Evolutionary conservation across 306 rosid genomes (phyloP).

Genomic region (Medicago ruthenica): DNA sequence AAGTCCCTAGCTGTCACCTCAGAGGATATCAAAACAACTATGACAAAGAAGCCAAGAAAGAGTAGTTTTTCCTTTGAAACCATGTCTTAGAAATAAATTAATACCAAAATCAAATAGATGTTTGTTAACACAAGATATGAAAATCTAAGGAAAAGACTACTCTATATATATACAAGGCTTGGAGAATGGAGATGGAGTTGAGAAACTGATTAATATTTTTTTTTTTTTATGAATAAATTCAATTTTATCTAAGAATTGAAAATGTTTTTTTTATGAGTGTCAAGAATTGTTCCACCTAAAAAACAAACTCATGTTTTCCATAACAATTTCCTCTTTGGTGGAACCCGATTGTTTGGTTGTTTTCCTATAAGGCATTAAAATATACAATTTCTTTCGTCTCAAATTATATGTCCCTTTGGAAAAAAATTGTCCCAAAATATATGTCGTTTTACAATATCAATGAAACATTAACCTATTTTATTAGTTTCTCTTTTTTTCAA

Average conservation of each 20-base stretch:
- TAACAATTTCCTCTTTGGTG: too few relatives aligned
- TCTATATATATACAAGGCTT: not conserved
- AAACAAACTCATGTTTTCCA: too few relatives aligned
- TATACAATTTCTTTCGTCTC: too few relatives aligned
- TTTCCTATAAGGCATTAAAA: too few relatives aligned
- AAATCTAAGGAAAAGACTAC: not conserved
- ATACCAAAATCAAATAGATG: not conserved
- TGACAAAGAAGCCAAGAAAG: not conserved
- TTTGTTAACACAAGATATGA: not conserved
- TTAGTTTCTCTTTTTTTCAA: too few relatives aligned
- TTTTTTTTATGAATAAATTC: not conserved
- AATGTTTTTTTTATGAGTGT: too few relatives aligned
- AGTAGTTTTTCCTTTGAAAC: not conserved
- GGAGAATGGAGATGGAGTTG: not conserved
- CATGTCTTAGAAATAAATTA: not conserved
- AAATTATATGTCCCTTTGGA: too few relatives aligned
- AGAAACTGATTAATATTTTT: not conserved
- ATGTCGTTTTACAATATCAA: too few relatives aligned
- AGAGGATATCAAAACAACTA: not conserved
- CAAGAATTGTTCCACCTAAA: too few relatives aligned
- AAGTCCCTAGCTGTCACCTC: not conserved
- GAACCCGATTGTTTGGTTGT: too few relatives aligned
- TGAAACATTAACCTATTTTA: too few relatives aligned
- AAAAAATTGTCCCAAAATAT: too few relatives aligned
- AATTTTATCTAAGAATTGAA: not conserved